Conservation (phyloP, 352 stramenopile species). For the Phytopythium litorale region DNA sequence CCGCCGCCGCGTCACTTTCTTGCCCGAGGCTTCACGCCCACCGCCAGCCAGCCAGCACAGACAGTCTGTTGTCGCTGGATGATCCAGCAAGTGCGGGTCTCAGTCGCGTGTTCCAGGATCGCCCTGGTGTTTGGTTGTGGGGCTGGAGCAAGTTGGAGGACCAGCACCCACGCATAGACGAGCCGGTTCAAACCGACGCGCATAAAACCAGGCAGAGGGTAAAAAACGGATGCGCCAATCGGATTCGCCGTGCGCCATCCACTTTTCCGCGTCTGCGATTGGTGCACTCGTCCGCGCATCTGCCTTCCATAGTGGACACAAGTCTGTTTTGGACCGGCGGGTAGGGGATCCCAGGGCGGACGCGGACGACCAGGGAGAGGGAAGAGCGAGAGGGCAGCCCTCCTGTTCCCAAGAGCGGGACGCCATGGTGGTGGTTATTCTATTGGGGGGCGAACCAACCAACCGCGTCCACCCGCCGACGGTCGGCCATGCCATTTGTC, state of each 20-base stretch:
- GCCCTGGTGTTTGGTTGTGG: background rate
- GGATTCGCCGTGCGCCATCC: background rate
- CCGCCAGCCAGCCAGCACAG: too few species aligned
- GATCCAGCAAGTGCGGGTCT: background rate
- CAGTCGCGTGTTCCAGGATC: background rate
- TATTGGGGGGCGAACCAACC: too few species aligned
- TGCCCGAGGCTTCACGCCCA: background rate
- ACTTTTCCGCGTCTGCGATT: background rate
- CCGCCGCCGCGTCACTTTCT: background rate
- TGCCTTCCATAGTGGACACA: background rate
- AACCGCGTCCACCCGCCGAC: too few species aligned
- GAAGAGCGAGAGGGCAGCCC: background rate
- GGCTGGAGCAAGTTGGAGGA: background rate
- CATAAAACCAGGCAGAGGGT: background rate
- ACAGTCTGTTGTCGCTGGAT: background rate
- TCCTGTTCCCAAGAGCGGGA: too few species aligned
- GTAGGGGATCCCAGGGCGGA: slow-evolving; percentile 1
- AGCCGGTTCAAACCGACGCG: background rate
- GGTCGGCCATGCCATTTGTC: too few species aligned
- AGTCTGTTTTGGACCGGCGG: background rate
- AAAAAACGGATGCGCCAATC: too few species aligned
- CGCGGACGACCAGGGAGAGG: background rate
- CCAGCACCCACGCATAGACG: background rate
- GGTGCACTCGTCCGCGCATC: background rate
- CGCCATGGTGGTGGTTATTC: too few species aligned